A percentile compares a stretch with the other conserved stretches of the same genome.
Conservation (phyloP, 305 asterid genomes). For the Solanum hybrid region DNA sequence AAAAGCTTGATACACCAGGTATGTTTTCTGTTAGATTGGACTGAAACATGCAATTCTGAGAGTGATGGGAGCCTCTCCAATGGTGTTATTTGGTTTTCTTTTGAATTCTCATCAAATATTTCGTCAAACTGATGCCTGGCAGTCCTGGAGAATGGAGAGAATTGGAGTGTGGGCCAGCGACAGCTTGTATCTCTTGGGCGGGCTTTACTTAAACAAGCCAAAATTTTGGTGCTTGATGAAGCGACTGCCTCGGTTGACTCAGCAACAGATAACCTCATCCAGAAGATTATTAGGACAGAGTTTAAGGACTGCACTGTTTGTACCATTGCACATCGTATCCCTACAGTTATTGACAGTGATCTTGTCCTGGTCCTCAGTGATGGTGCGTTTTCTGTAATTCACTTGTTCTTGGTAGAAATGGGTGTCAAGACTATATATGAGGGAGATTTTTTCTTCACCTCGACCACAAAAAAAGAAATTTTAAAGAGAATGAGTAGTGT, state of each 20-base stretch:
- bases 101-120: background rate
- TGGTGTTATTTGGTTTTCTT: background rate
- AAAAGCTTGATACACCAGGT: slow-evolving; percentile 90
- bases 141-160: slow-evolving; percentile 93
- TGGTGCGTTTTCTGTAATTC: slow-evolving; percentile 33
- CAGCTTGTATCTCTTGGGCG: slow-evolving; percentile 96
- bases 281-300: slow-evolving; percentile 83
- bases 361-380: slow-evolving; percentile 98
- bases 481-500: background rate
- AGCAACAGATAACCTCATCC: slow-evolving; percentile 95
- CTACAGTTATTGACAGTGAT: slow-evolving; percentile 96
- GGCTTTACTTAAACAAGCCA: slow-evolving; percentile 91
- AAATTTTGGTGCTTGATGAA: slow-evolving; percentile 92
- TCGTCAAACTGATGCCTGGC: slow-evolving; percentile 3
- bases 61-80: background rate
- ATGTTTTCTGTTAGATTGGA: slow-evolving; percentile 2
- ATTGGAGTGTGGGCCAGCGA: slow-evolving; percentile 98
- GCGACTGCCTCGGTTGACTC: slow-evolving; percentile 99
- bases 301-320: slow-evolving; percentile 86
- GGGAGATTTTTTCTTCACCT: background rate
- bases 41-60: slow-evolving; percentile 1
- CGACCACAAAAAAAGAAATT: background rate
- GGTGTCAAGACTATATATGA: background rate
- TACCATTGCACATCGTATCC: slow-evolving; percentile 97
- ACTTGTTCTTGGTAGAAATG: background rate